Evolutionary conservation across 345 rosid genomes (phyloP), one percentile per base, ranked within the genome.

Genomic region (Citrus unshiu): DNA sequence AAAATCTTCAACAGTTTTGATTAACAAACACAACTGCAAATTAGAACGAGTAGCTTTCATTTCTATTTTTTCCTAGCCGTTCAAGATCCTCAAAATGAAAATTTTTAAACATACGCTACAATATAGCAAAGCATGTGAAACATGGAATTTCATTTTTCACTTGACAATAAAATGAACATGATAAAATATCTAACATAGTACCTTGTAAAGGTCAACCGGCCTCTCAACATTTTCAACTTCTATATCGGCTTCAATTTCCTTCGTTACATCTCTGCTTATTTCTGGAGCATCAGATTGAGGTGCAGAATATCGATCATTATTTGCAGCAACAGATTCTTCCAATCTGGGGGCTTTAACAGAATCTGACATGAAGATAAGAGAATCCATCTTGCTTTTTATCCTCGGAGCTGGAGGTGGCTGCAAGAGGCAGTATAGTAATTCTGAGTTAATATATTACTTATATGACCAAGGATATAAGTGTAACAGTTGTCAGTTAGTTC

Each of bases 201-300:
- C 99, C 98, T 96, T 94, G 83, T 94, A 96, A 9, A 96, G 95
- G 89, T 96, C 99, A 81, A 96, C 97, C 19, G 97, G 98, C 85
- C 95, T 90, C 87, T 92, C 98, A 35, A 96, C 88, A 84, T 88
- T 92, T 88, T 91, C 97, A 79, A 83, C 87, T 86, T 87, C 87
- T 49, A 90, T 90, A 79, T 84, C 85, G 22, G 78, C 87, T 79
- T 89, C 91, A 72, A 75, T 81, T 72, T 88, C 94, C 77, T 84
- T 84, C 74, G 83, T 78, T 51, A 76, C 79, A 64, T 75, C 84
- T 79, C 80, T 84, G 73, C 78, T 83, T 29, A 60, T 70, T 82
- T 81, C 88, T 76, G 80, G 83, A 69, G 74, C 65, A 61, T 68
- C 84, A 64, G 82, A 66, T 40, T 79, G 87, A 68, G 76, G 57